Conservation (phyloP, 805 yeast species). For the Hanseniaspora osmophila region DNA sequence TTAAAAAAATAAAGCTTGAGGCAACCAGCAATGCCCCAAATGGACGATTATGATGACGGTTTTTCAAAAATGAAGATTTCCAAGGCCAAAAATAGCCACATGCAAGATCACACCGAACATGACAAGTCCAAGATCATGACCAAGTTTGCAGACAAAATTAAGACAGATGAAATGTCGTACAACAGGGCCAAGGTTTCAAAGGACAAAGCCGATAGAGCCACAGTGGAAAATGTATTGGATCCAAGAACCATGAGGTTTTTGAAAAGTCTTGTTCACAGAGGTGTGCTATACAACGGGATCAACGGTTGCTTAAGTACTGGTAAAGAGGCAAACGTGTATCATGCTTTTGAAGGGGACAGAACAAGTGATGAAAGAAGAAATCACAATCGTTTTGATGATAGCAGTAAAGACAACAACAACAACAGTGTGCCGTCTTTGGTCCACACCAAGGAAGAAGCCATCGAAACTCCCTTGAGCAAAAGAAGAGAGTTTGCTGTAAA, state of each 20-base stretch:
- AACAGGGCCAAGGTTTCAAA: conserved; percentile 46
- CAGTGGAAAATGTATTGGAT: conserved; percentile 91
- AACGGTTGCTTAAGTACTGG: conserved; percentile 95
- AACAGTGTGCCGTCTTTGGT: too few relatives aligned
- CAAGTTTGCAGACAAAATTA: conserved; percentile 52
- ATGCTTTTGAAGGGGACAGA: conserved; percentile 37
- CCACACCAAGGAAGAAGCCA: neutral
- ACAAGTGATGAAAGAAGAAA: conserved; percentile 6
- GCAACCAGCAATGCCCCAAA: neutral
- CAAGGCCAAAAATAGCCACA: neutral
- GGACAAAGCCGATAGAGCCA: conserved; percentile 88
- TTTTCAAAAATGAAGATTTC: neutral
- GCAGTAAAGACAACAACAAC: too few relatives aligned
- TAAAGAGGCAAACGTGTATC: conserved; percentile 96
- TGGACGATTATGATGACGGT: neutral
- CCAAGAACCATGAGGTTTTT: conserved; percentile 83
- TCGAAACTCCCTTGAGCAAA: neutral
- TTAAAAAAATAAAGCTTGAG: too few relatives aligned
- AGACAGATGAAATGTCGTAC: conserved; percentile 42
- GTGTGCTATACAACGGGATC: conserved; percentile 58
- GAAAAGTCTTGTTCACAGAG: conserved; percentile 68
- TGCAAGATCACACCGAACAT: conserved; percentile 11
- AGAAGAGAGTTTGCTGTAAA: conserved; percentile 69
- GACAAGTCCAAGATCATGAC: conserved; percentile 39
- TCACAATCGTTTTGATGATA: neutral